phyloP scores from a whole-genome alignment of 768 basidiomycete species.

The Termitomyces sp. region DNA sequence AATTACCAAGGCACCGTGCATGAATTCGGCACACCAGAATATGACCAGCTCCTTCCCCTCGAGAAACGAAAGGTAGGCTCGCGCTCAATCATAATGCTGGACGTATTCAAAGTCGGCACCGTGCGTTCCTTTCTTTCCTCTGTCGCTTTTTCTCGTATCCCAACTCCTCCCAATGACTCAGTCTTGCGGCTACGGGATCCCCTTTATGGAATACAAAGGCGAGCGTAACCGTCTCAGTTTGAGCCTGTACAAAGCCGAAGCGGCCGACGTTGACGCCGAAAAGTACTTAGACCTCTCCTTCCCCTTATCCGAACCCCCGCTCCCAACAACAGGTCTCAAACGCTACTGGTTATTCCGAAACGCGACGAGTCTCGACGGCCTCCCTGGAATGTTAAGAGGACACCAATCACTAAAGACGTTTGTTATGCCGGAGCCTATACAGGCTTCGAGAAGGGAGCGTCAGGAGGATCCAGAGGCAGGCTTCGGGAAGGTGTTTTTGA shows the following conservation, averaged over 20 bases:
- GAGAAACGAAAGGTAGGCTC: slow-evolving; percentile 48
- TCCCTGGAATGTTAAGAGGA: slow-evolving; percentile 39
- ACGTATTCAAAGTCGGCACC: slow-evolving; percentile 51
- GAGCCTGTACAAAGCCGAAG: slow-evolving; percentile 34
- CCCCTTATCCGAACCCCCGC: not conserved
- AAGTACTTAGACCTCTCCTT: not conserved
- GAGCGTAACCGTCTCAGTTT: slow-evolving; percentile 48
- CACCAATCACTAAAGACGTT: slow-evolving; percentile 11
- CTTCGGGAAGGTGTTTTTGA: not conserved
- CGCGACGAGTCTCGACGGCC: slow-evolving; percentile 46
- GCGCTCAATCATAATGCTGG: slow-evolving; percentile 52
- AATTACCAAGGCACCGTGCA: slow-evolving; percentile 42
- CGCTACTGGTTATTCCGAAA: slow-evolving; percentile 52
- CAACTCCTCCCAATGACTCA: slow-evolving; percentile 15
- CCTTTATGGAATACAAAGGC: slow-evolving; percentile 49
- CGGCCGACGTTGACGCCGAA: slow-evolving; percentile 26
- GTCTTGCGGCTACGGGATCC: slow-evolving; percentile 66
- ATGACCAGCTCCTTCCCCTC: slow-evolving; percentile 42
- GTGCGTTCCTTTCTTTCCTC: slow-evolving; percentile 21
- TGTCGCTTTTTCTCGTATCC: not conserved
- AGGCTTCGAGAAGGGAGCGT: not conserved
- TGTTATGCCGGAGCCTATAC: not conserved
- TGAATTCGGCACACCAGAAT: slow-evolving; percentile 61
- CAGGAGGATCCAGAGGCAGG: not conserved
- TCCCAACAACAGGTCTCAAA: slow-evolving; percentile 37